Evolutionary conservation across 2,329 filamentous ascomycete species (phyloP).

Genomic region (Sclerotinia subarctica): DNA sequence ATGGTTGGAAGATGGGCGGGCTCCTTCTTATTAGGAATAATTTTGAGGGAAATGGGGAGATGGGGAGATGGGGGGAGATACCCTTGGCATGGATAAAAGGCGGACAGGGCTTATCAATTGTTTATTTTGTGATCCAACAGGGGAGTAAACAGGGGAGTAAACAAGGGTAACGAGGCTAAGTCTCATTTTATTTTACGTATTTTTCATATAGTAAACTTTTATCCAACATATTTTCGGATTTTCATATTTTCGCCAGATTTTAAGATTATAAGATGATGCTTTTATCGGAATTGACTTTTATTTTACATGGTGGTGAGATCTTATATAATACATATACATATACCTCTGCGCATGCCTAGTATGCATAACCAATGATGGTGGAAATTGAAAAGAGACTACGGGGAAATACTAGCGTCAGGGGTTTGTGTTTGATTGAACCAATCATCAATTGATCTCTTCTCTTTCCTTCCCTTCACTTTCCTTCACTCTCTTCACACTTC

Average conservation of each 20-base stretch:
- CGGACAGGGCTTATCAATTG: neutral
- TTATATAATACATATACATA: neutral
- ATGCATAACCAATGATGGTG: neutral
- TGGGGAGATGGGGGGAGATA: neutral
- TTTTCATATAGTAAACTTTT: neutral
- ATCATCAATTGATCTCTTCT: neutral
- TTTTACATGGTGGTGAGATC: neutral
- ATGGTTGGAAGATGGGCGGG: neutral
- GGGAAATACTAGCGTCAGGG: neutral
- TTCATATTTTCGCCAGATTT: no score
- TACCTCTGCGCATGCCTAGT: no score
- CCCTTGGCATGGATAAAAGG: neutral
- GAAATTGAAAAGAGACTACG: neutral
- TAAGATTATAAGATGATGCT: no score
- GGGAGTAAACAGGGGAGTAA: neutral
- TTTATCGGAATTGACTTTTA: neutral
- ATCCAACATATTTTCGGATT: neutral
- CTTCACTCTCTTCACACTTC: no score
- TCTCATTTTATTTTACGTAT: neutral
- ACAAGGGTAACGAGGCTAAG: neutral
- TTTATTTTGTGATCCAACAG: neutral
- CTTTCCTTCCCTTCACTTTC: neutral
- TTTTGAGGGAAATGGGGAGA: neutral
- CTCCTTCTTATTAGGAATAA: neutral
- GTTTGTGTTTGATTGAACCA: neutral